A percentile compares a stretch with the other conserved stretches of the same genome.
These are phyloP conservation scores for Priceomyces carsonii DNA, from an alignment of 805 yeast species.

Conservation along the genomic window DNA sequence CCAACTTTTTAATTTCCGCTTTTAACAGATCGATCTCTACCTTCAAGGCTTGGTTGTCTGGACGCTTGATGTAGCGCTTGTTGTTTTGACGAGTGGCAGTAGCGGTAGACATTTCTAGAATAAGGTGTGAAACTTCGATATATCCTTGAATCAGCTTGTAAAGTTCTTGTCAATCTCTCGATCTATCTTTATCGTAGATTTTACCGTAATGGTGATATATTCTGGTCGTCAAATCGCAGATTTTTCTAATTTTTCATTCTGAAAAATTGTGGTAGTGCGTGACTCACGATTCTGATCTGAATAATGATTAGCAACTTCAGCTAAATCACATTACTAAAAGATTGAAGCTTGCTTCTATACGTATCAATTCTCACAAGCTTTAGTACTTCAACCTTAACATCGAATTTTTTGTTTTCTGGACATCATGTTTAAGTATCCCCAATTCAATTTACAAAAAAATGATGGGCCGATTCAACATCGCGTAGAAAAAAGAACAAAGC, in stretches of 20 bases:
- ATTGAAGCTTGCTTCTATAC: no score
- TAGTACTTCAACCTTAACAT: no score
- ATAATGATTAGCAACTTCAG: neutral
- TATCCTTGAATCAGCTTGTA: slow-evolving; percentile 1
- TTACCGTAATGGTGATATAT: no score
- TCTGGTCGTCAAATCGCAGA: no score
- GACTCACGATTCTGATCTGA: neutral
- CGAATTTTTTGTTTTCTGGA: no score
- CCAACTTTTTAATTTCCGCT: slow-evolving; percentile 64
- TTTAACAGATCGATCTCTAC: slow-evolving; percentile 54
- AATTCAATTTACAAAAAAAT: no score
- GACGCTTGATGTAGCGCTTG: slow-evolving; percentile 67
- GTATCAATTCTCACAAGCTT: no score
- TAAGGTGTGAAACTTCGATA: neutral
- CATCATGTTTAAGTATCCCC: no score
- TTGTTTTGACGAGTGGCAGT: slow-evolving; percentile 18
- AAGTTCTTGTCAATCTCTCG: slow-evolving; percentile 3
- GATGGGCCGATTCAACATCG: no score
- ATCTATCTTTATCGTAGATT: slow-evolving; percentile 1
- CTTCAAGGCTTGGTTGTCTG: slow-evolving; percentile 68
- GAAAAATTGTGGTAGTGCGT: slow-evolving; percentile 5
- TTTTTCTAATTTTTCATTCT: slow-evolving; percentile 5
- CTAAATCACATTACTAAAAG: no score
- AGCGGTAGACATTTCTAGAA: slow-evolving; percentile 13
- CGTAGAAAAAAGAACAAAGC: no score